These are phyloP conservation scores for Pythium myriotylum DNA, from an alignment of 352 stramenopile species.

Conservation along the genomic window DNA sequence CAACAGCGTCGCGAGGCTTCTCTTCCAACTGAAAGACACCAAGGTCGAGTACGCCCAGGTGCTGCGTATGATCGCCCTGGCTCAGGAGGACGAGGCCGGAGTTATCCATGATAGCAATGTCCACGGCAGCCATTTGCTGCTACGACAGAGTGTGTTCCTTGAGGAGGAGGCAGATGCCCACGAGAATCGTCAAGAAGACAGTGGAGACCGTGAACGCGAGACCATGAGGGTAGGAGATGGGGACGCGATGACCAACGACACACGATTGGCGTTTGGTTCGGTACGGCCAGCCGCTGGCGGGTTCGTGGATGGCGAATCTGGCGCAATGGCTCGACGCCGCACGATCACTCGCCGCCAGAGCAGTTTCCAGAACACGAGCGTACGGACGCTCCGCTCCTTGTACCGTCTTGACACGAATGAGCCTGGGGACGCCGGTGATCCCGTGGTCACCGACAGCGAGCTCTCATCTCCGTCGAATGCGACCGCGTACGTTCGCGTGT, in stretches of 20 bases:
- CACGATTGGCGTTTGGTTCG: slow-evolving; percentile 4
- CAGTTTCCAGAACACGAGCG: slow-evolving; percentile 37
- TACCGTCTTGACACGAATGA: slow-evolving; percentile 33
- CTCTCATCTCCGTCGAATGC: not conserved
- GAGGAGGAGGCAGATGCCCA: not conserved
- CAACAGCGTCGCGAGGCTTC: slow-evolving; percentile 57
- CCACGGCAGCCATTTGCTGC: slow-evolving; percentile 16
- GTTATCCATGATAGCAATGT: not conserved
- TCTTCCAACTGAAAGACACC: slow-evolving; percentile 47
- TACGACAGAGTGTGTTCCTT: slow-evolving; percentile 18
- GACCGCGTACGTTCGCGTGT: slow-evolving; percentile 24
- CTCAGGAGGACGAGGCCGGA: slow-evolving; percentile 19
- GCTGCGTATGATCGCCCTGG: slow-evolving; percentile 37
- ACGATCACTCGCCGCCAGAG: slow-evolving; percentile 28
- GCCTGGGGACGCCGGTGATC: slow-evolving; percentile 1
- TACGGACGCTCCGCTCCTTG: slow-evolving; percentile 26
- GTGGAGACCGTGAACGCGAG: not conserved
- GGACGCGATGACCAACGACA: not conserved
- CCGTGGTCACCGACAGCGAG: not conserved
- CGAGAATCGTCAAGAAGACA: not conserved
- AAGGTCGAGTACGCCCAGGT: slow-evolving; percentile 55
- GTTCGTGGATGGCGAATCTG: slow-evolving; percentile 12
- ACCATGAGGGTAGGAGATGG: not conserved
- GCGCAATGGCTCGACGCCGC: slow-evolving; percentile 5
- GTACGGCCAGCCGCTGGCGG: slow-evolving; percentile 21